Evolutionary conservation across 2,329 filamentous ascomycete genomes (phyloP).

Genomic region (Lomentospora prolificans): DNA sequence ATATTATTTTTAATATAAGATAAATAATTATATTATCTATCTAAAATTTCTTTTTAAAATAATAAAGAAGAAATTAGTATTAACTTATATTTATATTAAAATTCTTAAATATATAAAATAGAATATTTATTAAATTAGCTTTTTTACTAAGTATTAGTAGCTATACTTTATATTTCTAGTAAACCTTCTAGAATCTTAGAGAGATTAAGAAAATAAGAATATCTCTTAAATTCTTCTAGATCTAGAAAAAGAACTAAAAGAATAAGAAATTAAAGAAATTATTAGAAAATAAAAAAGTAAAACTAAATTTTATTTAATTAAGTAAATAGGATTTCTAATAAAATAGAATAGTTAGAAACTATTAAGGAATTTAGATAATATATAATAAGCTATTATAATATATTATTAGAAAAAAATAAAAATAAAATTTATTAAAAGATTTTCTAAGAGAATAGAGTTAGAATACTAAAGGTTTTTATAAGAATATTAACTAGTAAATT

Average conservation of each 20-base stretch:
- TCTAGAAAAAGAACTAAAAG: neutral
- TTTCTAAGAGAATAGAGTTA: neutral
- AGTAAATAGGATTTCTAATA: neutral
- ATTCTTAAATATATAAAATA: neutral
- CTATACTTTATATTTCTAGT: neutral
- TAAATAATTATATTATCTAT: neutral
- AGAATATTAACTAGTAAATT: neutral
- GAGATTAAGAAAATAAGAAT: neutral
- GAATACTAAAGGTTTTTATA: neutral
- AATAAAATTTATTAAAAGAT: neutral
- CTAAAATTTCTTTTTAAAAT: neutral
- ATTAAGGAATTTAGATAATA: neutral
- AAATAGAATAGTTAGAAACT: neutral
- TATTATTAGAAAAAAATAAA: neutral
- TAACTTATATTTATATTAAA: neutral
- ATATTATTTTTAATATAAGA: neutral
- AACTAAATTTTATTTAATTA: neutral
- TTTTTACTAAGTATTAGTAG: neutral
- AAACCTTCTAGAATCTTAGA: neutral
- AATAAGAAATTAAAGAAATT: neutral
- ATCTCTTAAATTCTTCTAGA: neutral
- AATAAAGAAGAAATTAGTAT: neutral
- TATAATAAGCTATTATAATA: neutral
- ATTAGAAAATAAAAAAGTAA: neutral
- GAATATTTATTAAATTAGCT: neutral